phyloP scores from a whole-genome alignment of 108 stramenopile species.

The Bacterosira constricta region DNA sequence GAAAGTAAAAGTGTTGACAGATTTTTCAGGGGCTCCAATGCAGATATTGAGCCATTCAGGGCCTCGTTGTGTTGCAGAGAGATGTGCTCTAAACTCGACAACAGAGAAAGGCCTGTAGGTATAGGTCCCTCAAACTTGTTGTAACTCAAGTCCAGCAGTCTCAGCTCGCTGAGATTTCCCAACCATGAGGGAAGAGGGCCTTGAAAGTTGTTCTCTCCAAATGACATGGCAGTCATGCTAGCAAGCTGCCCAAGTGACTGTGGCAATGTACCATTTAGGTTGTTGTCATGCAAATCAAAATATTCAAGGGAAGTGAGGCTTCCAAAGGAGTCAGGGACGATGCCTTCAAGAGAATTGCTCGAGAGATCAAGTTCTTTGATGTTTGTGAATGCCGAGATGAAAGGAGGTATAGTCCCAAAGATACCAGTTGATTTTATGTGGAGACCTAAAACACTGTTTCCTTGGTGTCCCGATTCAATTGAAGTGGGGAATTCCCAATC shows the following conservation, averaged over 20 bases:
- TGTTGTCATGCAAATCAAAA: constrained; percentile 4
- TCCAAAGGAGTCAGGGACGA: neutral
- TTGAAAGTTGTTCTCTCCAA: neutral
- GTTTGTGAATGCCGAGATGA: neutral
- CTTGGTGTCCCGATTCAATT: neutral
- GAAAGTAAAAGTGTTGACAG: neutral
- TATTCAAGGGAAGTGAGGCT: neutral
- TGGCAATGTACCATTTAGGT: constrained; percentile 3
- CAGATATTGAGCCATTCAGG: neutral
- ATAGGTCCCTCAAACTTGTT: constrained; percentile 12
- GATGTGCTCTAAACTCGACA: neutral
- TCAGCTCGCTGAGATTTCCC: neutral
- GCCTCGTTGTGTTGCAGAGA: neutral
- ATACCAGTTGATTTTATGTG: neutral
- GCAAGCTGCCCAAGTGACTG: constrained; percentile 1
- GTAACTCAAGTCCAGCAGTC: neutral
- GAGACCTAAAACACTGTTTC: neutral
- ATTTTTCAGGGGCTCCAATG: neutral
- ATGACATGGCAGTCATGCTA: neutral
- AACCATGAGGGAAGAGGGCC: constrained; percentile 5
- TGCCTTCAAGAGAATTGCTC: neutral
- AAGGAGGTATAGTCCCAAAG: neutral
- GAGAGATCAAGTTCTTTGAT: no score
- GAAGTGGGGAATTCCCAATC: neutral
- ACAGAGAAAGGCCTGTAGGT: neutral